A percentile compares a stretch with the other conserved stretches of the same genome.
phyloP scores from a whole-genome alignment of 2,329 filamentous ascomycete genomes.

The Phoma sp. region DNA sequence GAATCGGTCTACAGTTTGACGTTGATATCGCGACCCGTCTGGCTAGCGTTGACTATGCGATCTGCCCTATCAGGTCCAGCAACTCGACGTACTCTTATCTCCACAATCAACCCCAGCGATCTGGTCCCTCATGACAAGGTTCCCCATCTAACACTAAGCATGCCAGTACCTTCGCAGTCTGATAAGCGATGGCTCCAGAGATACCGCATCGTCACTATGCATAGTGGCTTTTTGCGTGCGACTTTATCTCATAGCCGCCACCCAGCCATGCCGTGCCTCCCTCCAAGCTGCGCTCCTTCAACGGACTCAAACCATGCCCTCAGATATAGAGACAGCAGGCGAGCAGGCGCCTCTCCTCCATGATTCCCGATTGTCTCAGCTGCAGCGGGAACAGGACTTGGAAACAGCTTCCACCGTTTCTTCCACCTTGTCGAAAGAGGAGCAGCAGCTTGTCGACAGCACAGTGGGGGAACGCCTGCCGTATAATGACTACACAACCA shows the following conservation, averaged over 20 bases:
- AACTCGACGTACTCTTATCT: conserved; percentile 24
- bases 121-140: conserved; percentile 11
- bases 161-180: background rate
- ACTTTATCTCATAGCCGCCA: background rate
- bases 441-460: conserved; percentile 54
- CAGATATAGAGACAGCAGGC: conserved; percentile 31
- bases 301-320: conserved; percentile 22
- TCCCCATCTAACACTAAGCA: conserved; percentile 10
- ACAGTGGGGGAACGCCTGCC: conserved; percentile 62
- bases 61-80: conserved; percentile 9
- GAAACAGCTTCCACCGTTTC: conserved; percentile 53
- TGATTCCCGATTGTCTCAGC: conserved; percentile 38
- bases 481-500: conserved; percentile 68
- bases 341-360: conserved; percentile 48
- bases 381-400: conserved; percentile 50
- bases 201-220: conserved; percentile 10
- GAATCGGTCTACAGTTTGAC: no score
- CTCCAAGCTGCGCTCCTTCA: background rate
- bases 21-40: conserved; percentile 9
- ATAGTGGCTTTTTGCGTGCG: background rate
- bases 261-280: background rate
- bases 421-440: conserved; percentile 56
- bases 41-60: conserved; percentile 16
- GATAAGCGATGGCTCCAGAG: conserved; percentile 6
- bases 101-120: conserved; percentile 13